phyloP scores from a whole-genome alignment of 1,284 basidiomycete genomes.

The Tylopilus orsonianus region DNA sequence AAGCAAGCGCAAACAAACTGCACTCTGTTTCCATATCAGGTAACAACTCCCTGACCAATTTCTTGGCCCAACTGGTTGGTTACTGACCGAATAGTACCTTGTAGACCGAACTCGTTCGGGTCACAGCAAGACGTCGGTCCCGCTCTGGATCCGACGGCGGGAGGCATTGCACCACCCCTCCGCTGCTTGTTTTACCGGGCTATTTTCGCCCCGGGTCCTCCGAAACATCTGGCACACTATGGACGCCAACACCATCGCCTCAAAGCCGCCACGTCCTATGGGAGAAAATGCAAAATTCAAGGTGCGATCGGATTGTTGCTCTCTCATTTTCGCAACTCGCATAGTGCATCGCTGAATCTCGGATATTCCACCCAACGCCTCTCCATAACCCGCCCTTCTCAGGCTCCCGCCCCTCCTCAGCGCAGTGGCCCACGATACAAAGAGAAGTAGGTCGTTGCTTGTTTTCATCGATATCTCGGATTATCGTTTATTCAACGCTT shows the following conservation, averaged over 20 bases:
- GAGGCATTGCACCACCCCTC: no score
- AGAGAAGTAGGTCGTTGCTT: constrained; percentile 28
- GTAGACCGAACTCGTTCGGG: no score
- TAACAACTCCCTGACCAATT: no score
- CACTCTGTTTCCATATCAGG: no score
- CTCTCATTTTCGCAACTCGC: constrained; percentile 5
- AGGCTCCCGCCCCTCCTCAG: constrained; percentile 19
- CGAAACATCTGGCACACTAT: no score
- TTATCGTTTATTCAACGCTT: background rate
- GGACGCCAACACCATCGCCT: constrained; percentile 15
- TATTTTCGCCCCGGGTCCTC: no score
- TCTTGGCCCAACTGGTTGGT: no score
- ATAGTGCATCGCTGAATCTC: background rate
- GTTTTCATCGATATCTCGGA: background rate
- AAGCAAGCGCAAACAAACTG: no score
- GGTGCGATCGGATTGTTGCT: constrained; percentile 16
- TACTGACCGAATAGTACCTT: no score
- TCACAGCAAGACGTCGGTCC: no score
- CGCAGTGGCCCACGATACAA: constrained; percentile 32
- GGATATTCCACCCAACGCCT: background rate
- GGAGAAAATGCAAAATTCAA: constrained; percentile 28
- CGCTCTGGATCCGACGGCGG: no score
- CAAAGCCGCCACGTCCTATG: constrained; percentile 13
- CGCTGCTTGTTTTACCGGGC: no score
- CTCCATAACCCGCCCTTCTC: background rate